Base-by-base conservation (phyloP, 768 basidiomycete species). In the Auricularia heimuer region DNA sequence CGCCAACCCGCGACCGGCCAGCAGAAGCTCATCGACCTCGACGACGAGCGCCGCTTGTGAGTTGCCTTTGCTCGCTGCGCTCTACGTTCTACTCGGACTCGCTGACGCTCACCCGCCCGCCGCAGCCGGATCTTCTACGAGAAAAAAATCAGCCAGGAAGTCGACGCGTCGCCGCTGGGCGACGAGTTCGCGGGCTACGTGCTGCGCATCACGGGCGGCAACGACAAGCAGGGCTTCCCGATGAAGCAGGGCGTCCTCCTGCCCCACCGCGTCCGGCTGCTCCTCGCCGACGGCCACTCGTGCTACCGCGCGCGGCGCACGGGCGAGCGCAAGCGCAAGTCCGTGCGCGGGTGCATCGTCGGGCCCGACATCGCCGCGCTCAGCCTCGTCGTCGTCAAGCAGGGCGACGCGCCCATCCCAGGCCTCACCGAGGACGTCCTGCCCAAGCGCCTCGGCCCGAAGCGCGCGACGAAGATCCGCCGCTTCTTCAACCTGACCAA, bases 231-330 rank as follows among this genome's bases (percentile, higher is more conserved):
- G 77, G 94, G 94, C 74, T 96, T 97, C 85, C 94, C 94, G 61
- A 97, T 98, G 94, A 98, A 98, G 80, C 96, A 99, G 81, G 95
- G 96, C 81, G 91, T 98, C 70, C 90, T 98, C 67, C 85, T 96
- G 72, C 92, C 92, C 66, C 75, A 92, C 81, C 94, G 96, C 85
- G 92, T 95, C 71, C 82, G 85, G 67, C 90, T 99, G 69, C 91
- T 98, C 73, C 90, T 99, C 75, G 72, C 91, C 68, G 92, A 96
- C 77, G 94, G 94, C 62, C 96, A 98, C 87, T 96, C 95, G 37
- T 98, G 96, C 85, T 98, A 92, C 85, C 93, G 96, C 71, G 77
- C 82, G 69, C 91, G 94, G 74, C 91, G 94, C 77, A 78, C 82
- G 61, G 96, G 96, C 74, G 95, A 99, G 81, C 92, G 96, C 79